phyloP scores from a whole-genome alignment of 31 red algal species.

The Asparagopsis taxiformis region DNA sequence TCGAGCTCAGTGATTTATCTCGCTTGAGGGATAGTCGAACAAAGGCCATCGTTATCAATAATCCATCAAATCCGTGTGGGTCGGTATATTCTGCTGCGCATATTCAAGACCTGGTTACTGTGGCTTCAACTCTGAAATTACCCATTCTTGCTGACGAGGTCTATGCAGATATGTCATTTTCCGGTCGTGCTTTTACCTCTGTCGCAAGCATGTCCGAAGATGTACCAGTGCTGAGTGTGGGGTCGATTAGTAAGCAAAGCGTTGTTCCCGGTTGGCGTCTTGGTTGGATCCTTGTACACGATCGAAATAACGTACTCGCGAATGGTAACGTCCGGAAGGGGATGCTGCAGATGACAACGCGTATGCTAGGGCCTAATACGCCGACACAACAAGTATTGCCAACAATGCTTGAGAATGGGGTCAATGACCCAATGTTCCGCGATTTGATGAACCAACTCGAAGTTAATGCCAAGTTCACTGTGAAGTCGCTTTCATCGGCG shows the following conservation, averaged over 20 bases:
- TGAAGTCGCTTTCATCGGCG: constrained; percentile 20
- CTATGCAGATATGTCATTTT: constrained; percentile 97
- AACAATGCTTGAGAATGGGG: constrained; percentile 35
- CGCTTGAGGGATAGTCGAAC: constrained; percentile 63
- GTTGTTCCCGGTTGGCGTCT: constrained; percentile 96
- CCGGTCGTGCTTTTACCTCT: constrained; percentile 42
- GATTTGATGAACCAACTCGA: constrained; percentile 61
- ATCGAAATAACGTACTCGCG: constrained; percentile 57
- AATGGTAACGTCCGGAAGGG: constrained; percentile 61
- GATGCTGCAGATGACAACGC: constrained; percentile 70
- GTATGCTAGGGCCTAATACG: constrained; percentile 84
- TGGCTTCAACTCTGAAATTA: constrained; percentile 62
- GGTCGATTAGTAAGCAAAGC: constrained; percentile 88
- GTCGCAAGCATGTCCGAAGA: constrained; percentile 49
- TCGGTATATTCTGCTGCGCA: constrained; percentile 76
- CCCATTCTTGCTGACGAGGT: constrained; percentile 98
- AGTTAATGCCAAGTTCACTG: constrained; percentile 64
- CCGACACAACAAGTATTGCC: constrained; percentile 81
- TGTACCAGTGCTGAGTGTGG: constrained; percentile 86
- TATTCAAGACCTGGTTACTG: constrained; percentile 51
- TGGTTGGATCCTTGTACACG: constrained; percentile 95
- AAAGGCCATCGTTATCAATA: constrained; percentile 91
- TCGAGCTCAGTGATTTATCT: constrained; percentile 46
- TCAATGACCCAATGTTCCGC: constrained; percentile 11
- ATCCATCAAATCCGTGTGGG: constrained; percentile 97